A percentile compares a stretch with the other conserved stretches of the same genome.
Conservation (phyloP, 2,329 filamentous ascomycete species). For the Colletotrichum sp. region DNA sequence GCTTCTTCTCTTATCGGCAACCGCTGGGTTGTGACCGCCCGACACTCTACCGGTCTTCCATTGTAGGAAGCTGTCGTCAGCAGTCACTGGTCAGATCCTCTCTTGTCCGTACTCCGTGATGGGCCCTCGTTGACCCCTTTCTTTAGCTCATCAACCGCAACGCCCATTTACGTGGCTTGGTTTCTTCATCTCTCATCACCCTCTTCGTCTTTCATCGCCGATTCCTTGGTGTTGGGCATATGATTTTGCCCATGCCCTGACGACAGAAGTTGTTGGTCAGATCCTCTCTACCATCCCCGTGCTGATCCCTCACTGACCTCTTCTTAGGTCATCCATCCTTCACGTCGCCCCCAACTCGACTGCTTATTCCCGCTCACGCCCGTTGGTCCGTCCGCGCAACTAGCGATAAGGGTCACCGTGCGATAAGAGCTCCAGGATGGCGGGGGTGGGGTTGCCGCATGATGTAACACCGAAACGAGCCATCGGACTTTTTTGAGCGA, state of each 20-base stretch:
- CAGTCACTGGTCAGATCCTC: not conserved
- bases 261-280: not conserved
- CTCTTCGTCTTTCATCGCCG: not conserved
- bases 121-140: too few species aligned
- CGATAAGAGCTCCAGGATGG: slow-evolving; percentile 14
- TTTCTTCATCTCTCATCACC: accelerated
- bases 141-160: too few species aligned
- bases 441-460: slow-evolving; percentile 14
- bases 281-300: not conserved
- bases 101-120: not conserved
- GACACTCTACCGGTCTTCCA: too few species aligned
- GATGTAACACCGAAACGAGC: slow-evolving; percentile 15
- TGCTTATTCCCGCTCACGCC: not conserved
- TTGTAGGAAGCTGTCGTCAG: too few species aligned
- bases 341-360: not conserved
- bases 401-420: not conserved
- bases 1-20: not conserved
- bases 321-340: not conserved
- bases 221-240: accelerated
- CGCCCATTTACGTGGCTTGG: accelerated
- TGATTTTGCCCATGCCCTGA: not conserved
- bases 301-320: not conserved
- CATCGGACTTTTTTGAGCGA: slow-evolving; percentile 2
- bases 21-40: too few species aligned
- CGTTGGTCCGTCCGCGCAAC: not conserved